Percentiles rank a stretch among this genome's conserved stretches.
Conservation (phyloP, 768 basidiomycete species). For the Fomitopsis pulvina region DNA sequence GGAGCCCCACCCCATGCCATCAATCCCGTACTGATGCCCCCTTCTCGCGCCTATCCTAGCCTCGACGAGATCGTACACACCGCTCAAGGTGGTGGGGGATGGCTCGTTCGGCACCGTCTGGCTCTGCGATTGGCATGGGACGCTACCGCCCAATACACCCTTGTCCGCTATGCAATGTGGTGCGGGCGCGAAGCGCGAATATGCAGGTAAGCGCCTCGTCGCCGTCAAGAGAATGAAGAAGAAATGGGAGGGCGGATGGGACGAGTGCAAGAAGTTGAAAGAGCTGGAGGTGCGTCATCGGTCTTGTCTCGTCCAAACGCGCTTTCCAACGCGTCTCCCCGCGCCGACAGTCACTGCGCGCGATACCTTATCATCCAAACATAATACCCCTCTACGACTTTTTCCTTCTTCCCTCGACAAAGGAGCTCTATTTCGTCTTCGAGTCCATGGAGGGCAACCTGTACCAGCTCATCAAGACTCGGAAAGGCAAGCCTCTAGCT, state of each 20-base stretch:
- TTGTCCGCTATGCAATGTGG: constrained; percentile 95
- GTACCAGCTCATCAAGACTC: constrained; percentile 96
- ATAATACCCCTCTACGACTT: constrained; percentile 99
- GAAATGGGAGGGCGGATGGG: constrained; percentile 97
- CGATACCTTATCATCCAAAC: constrained; percentile 92
- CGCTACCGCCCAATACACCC: constrained; percentile 84
- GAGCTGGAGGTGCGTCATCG: constrained; percentile 77
- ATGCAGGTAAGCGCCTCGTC: constrained; percentile 89
- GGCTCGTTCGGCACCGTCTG: constrained; percentile 98
- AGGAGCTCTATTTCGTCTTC: constrained; percentile 98
- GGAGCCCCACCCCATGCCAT: constrained; percentile 1
- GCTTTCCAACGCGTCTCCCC: constrained; percentile 11
- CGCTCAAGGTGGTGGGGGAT: constrained; percentile 94
- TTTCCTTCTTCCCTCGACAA: constrained; percentile 92
- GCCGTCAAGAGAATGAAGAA: constrained; percentile 99
- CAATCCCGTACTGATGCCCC: constrained; percentile 9
- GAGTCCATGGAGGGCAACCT: constrained; percentile 99
- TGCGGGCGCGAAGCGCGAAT: constrained; percentile 87
- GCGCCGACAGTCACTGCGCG: constrained; percentile 72
- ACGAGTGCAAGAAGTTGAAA: constrained; percentile 91
- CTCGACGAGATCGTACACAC: constrained; percentile 85
- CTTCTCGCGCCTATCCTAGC: constrained; percentile 33
- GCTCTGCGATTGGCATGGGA: constrained; percentile 98
- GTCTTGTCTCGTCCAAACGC: constrained; percentile 7
- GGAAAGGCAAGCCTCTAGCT: constrained; percentile 92